Percentiles rank a stretch among this genome's conserved stretches.
These are phyloP conservation scores for Lophium mytilinum DNA, from an alignment of 495 filamentous ascomycete genomes.

Conservation along the genomic window DNA sequence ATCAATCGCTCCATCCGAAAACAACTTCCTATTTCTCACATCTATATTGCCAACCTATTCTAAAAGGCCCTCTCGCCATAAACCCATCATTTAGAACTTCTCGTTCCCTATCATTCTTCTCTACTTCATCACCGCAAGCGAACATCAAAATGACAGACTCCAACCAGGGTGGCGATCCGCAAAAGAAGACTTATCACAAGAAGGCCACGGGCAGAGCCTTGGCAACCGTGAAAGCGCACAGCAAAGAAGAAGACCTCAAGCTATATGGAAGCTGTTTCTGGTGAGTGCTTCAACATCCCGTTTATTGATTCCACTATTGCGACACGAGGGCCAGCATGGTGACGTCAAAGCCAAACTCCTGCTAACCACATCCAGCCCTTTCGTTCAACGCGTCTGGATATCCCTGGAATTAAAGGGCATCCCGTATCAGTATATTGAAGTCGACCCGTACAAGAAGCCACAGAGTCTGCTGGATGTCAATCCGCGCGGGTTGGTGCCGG, in stretches of 20 bases:
- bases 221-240: slow-evolving; percentile 63
- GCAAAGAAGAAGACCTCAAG: slow-evolving; percentile 64
- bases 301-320: background rate
- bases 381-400: slow-evolving; percentile 94
- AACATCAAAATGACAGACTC: slow-evolving; percentile 25
- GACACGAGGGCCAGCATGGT: background rate
- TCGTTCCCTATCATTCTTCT: no score
- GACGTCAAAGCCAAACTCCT: slow-evolving; percentile 3
- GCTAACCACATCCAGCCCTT: slow-evolving; percentile 43
- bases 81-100: no score
- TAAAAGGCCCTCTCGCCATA: no score
- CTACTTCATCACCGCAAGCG: no score
- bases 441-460: slow-evolving; percentile 80
- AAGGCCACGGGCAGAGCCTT: slow-evolving; percentile 72
- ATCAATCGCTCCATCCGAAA: no score
- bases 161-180: slow-evolving; percentile 26
- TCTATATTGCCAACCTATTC: no score
- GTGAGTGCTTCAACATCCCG: slow-evolving; percentile 40
- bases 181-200: slow-evolving; percentile 74
- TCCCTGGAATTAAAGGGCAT: slow-evolving; percentile 80
- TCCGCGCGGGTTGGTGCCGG: slow-evolving; percentile 80
- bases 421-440: slow-evolving; percentile 85
- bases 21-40: no score
- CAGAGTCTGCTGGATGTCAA: slow-evolving; percentile 73
- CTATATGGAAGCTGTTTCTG: slow-evolving; percentile 89